phyloP scores from a whole-genome alignment of 805 yeast genomes.

The Grigorovia transvaalensis region DNA sequence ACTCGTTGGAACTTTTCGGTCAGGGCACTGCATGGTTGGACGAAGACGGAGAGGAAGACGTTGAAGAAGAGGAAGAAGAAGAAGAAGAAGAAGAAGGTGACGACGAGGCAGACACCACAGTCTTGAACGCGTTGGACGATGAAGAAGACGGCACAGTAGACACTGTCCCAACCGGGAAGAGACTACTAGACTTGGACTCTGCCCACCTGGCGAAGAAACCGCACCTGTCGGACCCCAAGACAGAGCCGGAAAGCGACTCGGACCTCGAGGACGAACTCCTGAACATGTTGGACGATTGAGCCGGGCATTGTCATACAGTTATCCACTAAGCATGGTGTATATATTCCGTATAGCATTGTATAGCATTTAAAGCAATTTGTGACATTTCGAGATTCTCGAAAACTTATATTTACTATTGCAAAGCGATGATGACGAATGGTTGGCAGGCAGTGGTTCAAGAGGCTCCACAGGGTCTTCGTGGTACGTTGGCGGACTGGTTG shows the following conservation, averaged over 20 bases:
- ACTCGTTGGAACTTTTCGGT: constrained; percentile 16
- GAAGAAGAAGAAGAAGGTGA: constrained; percentile 9
- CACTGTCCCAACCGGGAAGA: background rate
- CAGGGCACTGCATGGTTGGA: constrained; percentile 27
- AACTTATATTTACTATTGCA: no score
- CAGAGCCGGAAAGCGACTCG: constrained; percentile 18
- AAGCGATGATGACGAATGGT: background rate
- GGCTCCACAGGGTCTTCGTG: constrained; percentile 3
- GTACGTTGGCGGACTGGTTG: constrained; percentile 18
- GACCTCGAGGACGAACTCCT: constrained; percentile 25
- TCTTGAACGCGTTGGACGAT: constrained; percentile 1
- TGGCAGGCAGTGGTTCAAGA: background rate
- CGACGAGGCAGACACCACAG: constrained; percentile 9
- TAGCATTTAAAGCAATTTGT: background rate
- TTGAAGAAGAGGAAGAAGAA: constrained; percentile 22
- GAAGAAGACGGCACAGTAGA: background rate
- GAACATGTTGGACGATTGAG: constrained; percentile 17
- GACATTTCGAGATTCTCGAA: background rate
- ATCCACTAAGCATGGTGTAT: no score
- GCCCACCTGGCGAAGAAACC: background rate
- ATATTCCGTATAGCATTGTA: no score
- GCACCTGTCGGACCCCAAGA: constrained; percentile 1
- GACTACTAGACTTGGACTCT: background rate
- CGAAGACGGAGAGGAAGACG: constrained; percentile 24
- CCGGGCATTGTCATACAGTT: background rate